phyloP scores from a whole-genome alignment of 1,139 yeast genomes.

The Hyphopichia fennica region DNA sequence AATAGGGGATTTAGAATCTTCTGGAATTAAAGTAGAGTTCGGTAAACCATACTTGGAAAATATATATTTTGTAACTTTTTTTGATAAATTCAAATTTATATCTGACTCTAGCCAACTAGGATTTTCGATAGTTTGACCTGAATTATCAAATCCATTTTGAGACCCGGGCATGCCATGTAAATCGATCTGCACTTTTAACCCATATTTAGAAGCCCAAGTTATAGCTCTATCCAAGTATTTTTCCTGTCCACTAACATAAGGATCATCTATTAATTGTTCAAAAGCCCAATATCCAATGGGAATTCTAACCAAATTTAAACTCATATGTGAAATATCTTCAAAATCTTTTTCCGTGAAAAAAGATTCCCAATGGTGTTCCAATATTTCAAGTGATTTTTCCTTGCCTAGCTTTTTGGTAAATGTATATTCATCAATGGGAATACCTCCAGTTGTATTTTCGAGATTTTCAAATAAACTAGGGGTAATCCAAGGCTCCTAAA shows the following conservation, averaged over 20 bases:
- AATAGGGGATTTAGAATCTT: slow-evolving; percentile 1
- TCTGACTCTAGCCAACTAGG: slow-evolving; percentile 13
- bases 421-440: slow-evolving; percentile 23
- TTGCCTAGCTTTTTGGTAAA: slow-evolving; percentile 14
- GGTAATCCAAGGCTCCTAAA: slow-evolving; percentile 25
- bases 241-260: slow-evolving; percentile 25
- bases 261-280: slow-evolving; percentile 17
- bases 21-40: slow-evolving; percentile 1
- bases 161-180: slow-evolving; percentile 30
- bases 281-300: slow-evolving; percentile 32
- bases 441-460: slow-evolving; percentile 7
- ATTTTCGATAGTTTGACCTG: slow-evolving; percentile 16
- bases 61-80: slow-evolving; percentile 16
- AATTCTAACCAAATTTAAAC: slow-evolving; percentile 22
- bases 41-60: slow-evolving; percentile 19
- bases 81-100: slow-evolving; percentile 15
- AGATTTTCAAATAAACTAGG: slow-evolving; percentile 21
- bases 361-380: slow-evolving; percentile 20
- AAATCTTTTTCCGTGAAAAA: slow-evolving; percentile 21
- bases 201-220: slow-evolving; percentile 19
- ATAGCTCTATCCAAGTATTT: slow-evolving; percentile 22
- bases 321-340: slow-evolving; percentile 15
- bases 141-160: slow-evolving; percentile 30
- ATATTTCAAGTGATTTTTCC: slow-evolving; percentile 8
- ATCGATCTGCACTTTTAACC: slow-evolving; percentile 21